Conservation (phyloP, 805 yeast genomes). For the Wickerhamiella sorbophila region DNA sequence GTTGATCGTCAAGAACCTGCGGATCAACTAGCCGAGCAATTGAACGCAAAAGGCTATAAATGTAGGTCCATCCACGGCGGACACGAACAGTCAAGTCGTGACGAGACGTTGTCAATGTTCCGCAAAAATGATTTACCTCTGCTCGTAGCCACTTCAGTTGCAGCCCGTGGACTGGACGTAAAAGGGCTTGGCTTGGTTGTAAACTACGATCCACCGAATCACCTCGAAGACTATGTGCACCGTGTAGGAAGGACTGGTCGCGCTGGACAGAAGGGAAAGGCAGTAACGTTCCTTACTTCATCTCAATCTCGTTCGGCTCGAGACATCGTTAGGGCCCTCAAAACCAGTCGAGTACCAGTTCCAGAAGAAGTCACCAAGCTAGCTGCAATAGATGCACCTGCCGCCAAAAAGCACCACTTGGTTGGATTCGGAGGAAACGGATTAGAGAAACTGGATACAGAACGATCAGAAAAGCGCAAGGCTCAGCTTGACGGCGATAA, state of each 20-base stretch:
- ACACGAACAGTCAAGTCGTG: slow-evolving; percentile 72
- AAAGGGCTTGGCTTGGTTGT: slow-evolving; percentile 67
- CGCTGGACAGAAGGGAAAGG: slow-evolving; percentile 65
- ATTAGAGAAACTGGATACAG: slow-evolving; percentile 55
- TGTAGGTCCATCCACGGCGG: slow-evolving; percentile 82
- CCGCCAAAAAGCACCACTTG: slow-evolving; percentile 34
- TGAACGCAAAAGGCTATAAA: slow-evolving; percentile 39
- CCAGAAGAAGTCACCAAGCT: slow-evolving; percentile 37
- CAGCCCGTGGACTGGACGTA: slow-evolving; percentile 94
- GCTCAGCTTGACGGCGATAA: slow-evolving; percentile 27
- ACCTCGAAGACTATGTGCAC: slow-evolving; percentile 91
- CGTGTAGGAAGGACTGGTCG: slow-evolving; percentile 94
- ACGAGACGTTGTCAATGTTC: slow-evolving; percentile 57
- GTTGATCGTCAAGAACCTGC: slow-evolving; percentile 82
- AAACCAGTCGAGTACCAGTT: slow-evolving; percentile 40
- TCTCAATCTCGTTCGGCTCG: slow-evolving; percentile 49
- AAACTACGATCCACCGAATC: slow-evolving; percentile 71
- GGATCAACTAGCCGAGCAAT: slow-evolving; percentile 47
- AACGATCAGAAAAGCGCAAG: slow-evolving; percentile 33
- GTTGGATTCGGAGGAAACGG: slow-evolving; percentile 90
- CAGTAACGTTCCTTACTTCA: slow-evolving; percentile 56
- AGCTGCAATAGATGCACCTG: slow-evolving; percentile 41
- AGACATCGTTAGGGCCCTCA: slow-evolving; percentile 58
- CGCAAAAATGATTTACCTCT: slow-evolving; percentile 41
- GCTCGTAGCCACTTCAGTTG: slow-evolving; percentile 81